Conservation (phyloP, 768 basidiomycete genomes). For the Trametes maxima region DNA sequence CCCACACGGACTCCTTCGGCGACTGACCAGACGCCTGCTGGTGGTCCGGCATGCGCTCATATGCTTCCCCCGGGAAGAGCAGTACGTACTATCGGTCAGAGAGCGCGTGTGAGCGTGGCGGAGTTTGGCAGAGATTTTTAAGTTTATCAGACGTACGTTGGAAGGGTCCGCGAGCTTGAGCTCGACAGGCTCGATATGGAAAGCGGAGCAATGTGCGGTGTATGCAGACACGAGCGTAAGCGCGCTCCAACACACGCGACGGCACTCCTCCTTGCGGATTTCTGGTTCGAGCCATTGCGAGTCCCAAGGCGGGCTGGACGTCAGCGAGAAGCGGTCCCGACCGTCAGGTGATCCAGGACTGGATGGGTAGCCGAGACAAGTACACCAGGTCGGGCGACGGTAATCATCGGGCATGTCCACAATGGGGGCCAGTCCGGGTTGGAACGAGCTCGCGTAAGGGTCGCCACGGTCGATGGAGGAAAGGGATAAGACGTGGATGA, state of each 20-base stretch:
- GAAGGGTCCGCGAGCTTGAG: constrained; percentile 65
- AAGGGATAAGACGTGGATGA: constrained; percentile 58
- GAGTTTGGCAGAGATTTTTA: constrained; percentile 3
- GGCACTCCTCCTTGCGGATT: constrained; percentile 66
- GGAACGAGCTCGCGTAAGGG: constrained; percentile 30
- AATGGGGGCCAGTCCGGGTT: constrained; percentile 20
- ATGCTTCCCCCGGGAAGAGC: constrained; percentile 75
- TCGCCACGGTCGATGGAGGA: constrained; percentile 61
- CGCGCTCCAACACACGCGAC: constrained; percentile 78
- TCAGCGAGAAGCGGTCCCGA: constrained; percentile 45
- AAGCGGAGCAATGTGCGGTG: constrained; percentile 67
- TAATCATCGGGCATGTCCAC: constrained; percentile 26
- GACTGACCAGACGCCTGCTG: constrained; percentile 47
- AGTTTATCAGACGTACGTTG: constrained; percentile 51
- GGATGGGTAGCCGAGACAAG: constrained; percentile 43
- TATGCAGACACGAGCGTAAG: constrained; percentile 69
- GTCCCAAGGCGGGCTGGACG: constrained; percentile 64
- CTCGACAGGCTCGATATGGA: constrained; percentile 56
- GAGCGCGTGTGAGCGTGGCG: not conserved
- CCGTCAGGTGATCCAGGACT: constrained; percentile 27
- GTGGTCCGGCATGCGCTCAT: constrained; percentile 45
- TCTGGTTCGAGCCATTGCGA: constrained; percentile 55
- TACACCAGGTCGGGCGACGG: constrained; percentile 40
- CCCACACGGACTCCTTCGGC: constrained; percentile 81
- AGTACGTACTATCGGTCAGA: constrained; percentile 51